These are phyloP conservation scores for Hypoxylon lienhwacheense DNA, from an alignment of 495 filamentous ascomycete species.

Conservation along the genomic window DNA sequence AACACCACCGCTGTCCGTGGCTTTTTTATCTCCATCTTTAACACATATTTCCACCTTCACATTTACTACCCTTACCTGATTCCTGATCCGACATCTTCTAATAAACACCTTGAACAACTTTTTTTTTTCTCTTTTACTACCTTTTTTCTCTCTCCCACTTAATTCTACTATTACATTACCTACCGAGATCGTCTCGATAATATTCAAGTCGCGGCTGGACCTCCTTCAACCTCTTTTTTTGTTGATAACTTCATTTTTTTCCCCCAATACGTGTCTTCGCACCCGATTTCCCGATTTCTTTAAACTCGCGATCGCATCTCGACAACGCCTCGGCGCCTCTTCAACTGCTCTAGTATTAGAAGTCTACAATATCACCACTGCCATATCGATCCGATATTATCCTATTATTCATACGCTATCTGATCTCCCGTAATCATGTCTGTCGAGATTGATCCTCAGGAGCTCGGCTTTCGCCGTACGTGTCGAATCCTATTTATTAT, in stretches of 20 bases:
- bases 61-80: too few relatives aligned
- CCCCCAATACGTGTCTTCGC: constrained; percentile 1
- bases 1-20: constrained; percentile 23
- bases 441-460: constrained; percentile 84
- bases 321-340: constrained; percentile 11
- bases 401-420: constrained; percentile 3
- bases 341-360: constrained; percentile 2
- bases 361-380: not conserved
- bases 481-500: constrained; percentile 21
- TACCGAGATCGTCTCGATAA: constrained; percentile 1
- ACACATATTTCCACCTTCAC: constrained; percentile 29
- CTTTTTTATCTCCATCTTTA: constrained; percentile 25
- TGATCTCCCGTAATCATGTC: constrained; percentile 66
- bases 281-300: constrained; percentile 1
- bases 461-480: constrained; percentile 93
- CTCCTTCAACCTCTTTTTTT: constrained; percentile 24
- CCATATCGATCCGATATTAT: not conserved
- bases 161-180: not conserved
- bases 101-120: constrained; percentile 2
- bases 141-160: too few relatives aligned
- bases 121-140: too few relatives aligned
- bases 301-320: constrained; percentile 20
- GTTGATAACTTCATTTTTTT: not conserved
- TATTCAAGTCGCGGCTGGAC: constrained; percentile 3
- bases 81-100: constrained; percentile 19